A percentile compares a stretch with the other conserved stretches of the same genome.
These are phyloP conservation scores for Colletotrichum chlorophyti DNA, from an alignment of 2,329 filamentous ascomycete species.

Conservation along the genomic window DNA sequence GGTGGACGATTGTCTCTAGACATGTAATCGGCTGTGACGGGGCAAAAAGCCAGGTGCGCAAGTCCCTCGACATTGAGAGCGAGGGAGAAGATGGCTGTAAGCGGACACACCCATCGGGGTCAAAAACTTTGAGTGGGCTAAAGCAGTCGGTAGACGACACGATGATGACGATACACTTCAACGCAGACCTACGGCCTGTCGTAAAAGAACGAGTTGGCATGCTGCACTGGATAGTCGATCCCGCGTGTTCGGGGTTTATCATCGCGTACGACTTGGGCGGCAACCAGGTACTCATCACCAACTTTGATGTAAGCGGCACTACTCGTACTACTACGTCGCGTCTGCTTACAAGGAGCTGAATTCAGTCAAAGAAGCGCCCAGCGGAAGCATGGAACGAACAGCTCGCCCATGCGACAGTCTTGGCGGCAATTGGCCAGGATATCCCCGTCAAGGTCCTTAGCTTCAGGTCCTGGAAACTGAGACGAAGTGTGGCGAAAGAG, in stretches of 20 bases:
- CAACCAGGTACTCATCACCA: slow-evolving; percentile 51
- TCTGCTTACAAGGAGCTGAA: neutral
- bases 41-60: slow-evolving; percentile 40
- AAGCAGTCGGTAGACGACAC: slow-evolving; percentile 49
- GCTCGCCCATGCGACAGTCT: slow-evolving; percentile 39
- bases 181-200: slow-evolving; percentile 45
- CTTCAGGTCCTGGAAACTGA: slow-evolving; percentile 48
- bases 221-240: slow-evolving; percentile 53
- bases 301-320: slow-evolving; percentile 44
- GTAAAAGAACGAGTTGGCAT: slow-evolving; percentile 47
- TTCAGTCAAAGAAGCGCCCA: slow-evolving; percentile 40
- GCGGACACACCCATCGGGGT: too few relatives aligned
- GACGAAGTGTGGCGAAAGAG: slow-evolving; percentile 46
- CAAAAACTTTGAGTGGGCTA: too few relatives aligned
- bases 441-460: slow-evolving; percentile 46
- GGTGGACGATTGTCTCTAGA: slow-evolving; percentile 37
- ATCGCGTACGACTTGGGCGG: slow-evolving; percentile 49
- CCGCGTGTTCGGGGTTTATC: slow-evolving; percentile 48
- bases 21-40: slow-evolving; percentile 46
- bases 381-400: slow-evolving; percentile 42
- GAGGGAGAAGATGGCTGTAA: slow-evolving; percentile 51
- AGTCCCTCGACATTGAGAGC: slow-evolving; percentile 40
- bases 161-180: slow-evolving; percentile 55
- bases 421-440: slow-evolving; percentile 39
- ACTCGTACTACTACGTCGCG: too few relatives aligned